Base-by-base conservation (phyloP, 208 protist genomes). In the Porcisia hertigi region DNA sequence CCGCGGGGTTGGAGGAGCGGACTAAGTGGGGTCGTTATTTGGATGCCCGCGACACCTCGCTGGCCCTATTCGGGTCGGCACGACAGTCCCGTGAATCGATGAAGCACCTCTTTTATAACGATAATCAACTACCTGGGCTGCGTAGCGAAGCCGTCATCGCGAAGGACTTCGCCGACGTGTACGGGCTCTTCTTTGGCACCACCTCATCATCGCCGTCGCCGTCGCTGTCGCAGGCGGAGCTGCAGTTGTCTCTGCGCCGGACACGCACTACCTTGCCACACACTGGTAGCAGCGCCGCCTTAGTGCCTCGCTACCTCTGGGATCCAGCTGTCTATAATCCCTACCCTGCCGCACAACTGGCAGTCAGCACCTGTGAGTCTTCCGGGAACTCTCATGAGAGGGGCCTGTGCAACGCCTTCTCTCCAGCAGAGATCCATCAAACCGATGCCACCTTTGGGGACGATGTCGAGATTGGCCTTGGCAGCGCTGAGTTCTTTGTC, bases 21-120 rank as follows among this genome's bases (percentile, higher is more conserved):
- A 77, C 79, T 18, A 91, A 89, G 73, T 97, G 93, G 93, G 87
- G 85, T 2, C 67, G 82, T 39, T 97, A 97, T 78, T 77, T 96
- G 25, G 90, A 97, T 59, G 91, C 93, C 16, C 91, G 93, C 58
- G 93, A 97, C 76, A 88, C 90, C 23, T 88, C 93, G n/a, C 87
- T 97, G 16, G 83, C 88, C 39, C 85, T 97, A 41, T 97, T 96
- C 76, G 93, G 93, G 53, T 94, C 89, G 18, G 84, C 88, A 3
- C 88, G 88, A 76, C 91, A 92, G 63, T 92, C 91, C 11, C 88
- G 93, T 30, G 93, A 97, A 73, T 73, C 86, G 30, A 97, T 97
- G 93, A 89, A 89, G 71, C 80, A 97, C 71, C 83, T 97, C 20
- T 97, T 92, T 73, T 93, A 96, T 84, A 88, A 97, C 75, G 71